Conservation (phyloP, 345 rosid genomes). For the Carallia brachiata region DNA sequence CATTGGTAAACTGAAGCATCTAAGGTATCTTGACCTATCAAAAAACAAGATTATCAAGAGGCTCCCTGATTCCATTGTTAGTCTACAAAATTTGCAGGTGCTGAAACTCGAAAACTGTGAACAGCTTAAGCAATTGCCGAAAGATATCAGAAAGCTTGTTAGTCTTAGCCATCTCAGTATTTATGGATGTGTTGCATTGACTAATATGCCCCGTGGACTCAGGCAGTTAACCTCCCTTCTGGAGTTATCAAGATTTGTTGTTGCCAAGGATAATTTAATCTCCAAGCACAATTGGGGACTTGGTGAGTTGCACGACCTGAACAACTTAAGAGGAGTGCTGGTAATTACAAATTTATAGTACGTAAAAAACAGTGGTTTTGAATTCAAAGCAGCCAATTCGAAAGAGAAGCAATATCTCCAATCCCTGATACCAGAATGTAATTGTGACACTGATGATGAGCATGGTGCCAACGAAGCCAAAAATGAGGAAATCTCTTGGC, state of each 20-base stretch:
- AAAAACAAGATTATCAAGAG: background rate
- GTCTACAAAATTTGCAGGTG: slow-evolving; percentile 17
- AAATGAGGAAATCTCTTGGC: background rate
- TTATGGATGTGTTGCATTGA: background rate
- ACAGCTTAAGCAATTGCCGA: background rate
- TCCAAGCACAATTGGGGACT: background rate
- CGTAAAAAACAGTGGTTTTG: background rate
- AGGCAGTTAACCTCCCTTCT: slow-evolving; percentile 4
- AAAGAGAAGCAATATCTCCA: background rate
- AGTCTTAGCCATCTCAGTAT: slow-evolving; percentile 1
- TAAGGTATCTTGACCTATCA: slow-evolving; percentile 23
- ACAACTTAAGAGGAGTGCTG: background rate
- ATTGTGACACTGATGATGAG: background rate
- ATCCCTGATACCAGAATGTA: background rate
- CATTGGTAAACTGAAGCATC: slow-evolving; percentile 12
- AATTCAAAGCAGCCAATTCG: background rate
- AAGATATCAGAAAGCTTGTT: background rate
- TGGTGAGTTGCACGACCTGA: background rate
- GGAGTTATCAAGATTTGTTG: slow-evolving; percentile 5
- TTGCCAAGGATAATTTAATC: background rate
- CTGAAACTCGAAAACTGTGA: background rate
- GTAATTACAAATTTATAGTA: background rate
- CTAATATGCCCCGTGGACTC: slow-evolving; percentile 6
- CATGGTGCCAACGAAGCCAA: background rate
- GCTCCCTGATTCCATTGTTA: slow-evolving; percentile 14